These are phyloP conservation scores for Puccinia coronata DNA, from an alignment of 1,284 basidiomycete species.

Conservation along the genomic window DNA sequence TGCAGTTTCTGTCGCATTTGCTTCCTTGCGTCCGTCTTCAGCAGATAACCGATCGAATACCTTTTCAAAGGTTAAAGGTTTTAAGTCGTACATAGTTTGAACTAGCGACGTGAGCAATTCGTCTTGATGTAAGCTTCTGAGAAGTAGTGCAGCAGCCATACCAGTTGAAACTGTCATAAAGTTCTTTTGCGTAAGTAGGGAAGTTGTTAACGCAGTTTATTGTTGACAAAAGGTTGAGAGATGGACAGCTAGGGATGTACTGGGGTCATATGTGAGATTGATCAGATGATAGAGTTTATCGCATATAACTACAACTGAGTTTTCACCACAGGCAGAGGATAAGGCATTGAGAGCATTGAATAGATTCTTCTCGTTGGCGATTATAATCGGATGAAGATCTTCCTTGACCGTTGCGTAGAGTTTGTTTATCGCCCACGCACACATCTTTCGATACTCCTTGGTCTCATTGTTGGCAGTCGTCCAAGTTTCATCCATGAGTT, in stretches of 20 bases:
- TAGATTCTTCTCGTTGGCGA: not conserved
- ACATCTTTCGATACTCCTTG: not conserved
- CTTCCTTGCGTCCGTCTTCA: not conserved
- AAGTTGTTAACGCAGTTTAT: not conserved
- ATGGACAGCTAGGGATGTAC: not conserved
- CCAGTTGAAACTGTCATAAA: not conserved
- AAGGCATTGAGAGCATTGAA: not conserved
- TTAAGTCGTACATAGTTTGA: not conserved
- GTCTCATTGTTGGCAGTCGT: not conserved
- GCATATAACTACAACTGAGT: not conserved
- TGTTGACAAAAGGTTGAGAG: not conserved
- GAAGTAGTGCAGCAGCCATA: not conserved
- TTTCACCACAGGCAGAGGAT: not conserved
- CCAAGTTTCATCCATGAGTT: not conserved
- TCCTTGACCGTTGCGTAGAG: not conserved
- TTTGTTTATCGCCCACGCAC: not conserved
- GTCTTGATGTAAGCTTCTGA: not conserved
- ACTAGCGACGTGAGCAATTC: not conserved
- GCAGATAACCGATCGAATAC: not conserved
- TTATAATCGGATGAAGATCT: not conserved
- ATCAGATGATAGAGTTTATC: not conserved
- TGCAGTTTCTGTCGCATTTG: too few relatives aligned
- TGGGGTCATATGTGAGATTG: not conserved
- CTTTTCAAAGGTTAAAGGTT: not conserved
- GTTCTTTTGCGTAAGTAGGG: not conserved